Evolutionary conservation across 768 basidiomycete species (phyloP).

Genomic region (Galerina sulciceps): DNA sequence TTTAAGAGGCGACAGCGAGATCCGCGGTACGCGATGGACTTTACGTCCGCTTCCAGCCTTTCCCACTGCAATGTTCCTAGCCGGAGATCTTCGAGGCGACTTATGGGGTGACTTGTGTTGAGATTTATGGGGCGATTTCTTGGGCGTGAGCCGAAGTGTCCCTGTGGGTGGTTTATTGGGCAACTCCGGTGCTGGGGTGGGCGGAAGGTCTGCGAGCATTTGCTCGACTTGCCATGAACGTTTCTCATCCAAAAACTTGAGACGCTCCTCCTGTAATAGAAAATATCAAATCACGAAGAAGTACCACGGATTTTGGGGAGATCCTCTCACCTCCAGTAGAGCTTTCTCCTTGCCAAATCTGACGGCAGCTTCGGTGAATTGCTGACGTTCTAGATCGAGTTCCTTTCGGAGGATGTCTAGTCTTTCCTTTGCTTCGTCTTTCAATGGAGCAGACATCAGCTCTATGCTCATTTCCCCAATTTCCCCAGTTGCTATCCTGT

Average conservation of each 20-base stretch:
- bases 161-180: slow-evolving; percentile 16
- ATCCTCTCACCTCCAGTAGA: slow-evolving; percentile 58
- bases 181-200: slow-evolving; percentile 39
- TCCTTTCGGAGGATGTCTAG: slow-evolving; percentile 56
- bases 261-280: slow-evolving; percentile 59
- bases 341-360: slow-evolving; percentile 68
- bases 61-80: slow-evolving; percentile 41
- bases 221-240: slow-evolving; percentile 71
- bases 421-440: slow-evolving; percentile 57
- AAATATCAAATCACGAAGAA: slow-evolving; percentile 6
- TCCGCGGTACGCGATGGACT: slow-evolving; percentile 47
- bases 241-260: slow-evolving; percentile 69
- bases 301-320: slow-evolving; percentile 1
- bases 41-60: slow-evolving; percentile 51
- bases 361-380: slow-evolving; percentile 67
- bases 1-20: slow-evolving; percentile 43
- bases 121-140: slow-evolving; percentile 40
- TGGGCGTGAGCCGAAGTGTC: slow-evolving; percentile 23
- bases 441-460: slow-evolving; percentile 52
- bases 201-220: slow-evolving; percentile 63
- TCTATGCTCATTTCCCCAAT: slow-evolving; percentile 54
- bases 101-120: slow-evolving; percentile 36
- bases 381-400: slow-evolving; percentile 67
- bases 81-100: slow-evolving; percentile 25
- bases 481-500: slow-evolving; percentile 35